These are phyloP conservation scores for Podospora fimiseda DNA, from an alignment of 495 filamentous ascomycete genomes.

Conservation along the genomic window DNA sequence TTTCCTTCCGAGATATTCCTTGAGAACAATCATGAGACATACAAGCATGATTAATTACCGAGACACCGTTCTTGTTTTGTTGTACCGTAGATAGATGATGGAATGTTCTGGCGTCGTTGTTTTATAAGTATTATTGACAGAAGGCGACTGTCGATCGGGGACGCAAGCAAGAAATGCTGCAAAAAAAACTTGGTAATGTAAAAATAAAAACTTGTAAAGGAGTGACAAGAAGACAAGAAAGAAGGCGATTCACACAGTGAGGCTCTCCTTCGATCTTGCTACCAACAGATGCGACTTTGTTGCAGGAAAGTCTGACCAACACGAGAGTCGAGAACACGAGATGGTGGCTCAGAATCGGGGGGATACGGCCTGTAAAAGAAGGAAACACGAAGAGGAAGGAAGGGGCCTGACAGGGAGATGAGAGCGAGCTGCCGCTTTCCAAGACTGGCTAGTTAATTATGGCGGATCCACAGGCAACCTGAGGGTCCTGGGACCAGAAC, in stretches of 20 bases:
- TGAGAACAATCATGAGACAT: too few relatives aligned
- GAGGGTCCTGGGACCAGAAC: not conserved
- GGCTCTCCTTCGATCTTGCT: slow-evolving; percentile 4
- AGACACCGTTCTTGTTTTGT: too few relatives aligned
- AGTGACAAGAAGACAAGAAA: slow-evolving; percentile 20
- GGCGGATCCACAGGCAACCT: not conserved
- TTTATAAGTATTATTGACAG: not conserved
- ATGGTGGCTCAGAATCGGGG: slow-evolving; percentile 7
- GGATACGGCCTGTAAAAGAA: not conserved
- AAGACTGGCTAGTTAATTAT: not conserved
- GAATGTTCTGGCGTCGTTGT: not conserved
- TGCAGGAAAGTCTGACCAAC: slow-evolving; percentile 2
- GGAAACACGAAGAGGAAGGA: not conserved
- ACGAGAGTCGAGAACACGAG: slow-evolving; percentile 5
- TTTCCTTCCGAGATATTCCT: too few relatives aligned
- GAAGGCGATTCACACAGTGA: not conserved
- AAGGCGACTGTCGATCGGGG: not conserved
- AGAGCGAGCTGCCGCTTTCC: not conserved
- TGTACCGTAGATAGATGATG: not conserved
- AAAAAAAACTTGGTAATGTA: not conserved
- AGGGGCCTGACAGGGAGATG: not conserved
- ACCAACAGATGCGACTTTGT: not conserved
- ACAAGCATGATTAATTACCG: slow-evolving; percentile 11
- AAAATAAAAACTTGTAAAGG: slow-evolving; percentile 14
- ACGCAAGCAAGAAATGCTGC: not conserved